phyloP scores from a whole-genome alignment of 768 basidiomycete genomes.

The Zangia roseola region DNA sequence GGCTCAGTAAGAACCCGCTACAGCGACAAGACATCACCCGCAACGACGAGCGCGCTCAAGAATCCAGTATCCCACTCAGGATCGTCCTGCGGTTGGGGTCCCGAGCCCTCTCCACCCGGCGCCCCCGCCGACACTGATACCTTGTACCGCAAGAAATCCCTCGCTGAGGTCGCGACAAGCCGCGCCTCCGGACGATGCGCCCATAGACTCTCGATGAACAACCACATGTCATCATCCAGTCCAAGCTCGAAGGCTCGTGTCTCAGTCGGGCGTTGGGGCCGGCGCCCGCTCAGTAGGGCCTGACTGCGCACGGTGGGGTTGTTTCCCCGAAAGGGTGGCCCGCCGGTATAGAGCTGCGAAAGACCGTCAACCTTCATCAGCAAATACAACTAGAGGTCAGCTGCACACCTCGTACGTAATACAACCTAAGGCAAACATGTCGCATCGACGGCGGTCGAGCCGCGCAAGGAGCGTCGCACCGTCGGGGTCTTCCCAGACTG shows the following conservation, averaged over 20 bases:
- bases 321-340: constrained; percentile 24
- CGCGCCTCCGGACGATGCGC: constrained; percentile 24
- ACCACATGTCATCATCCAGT: constrained; percentile 33
- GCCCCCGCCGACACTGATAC: not conserved
- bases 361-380: not conserved
- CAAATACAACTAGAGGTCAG: no score
- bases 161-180: constrained; percentile 23
- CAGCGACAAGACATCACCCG: constrained; percentile 15
- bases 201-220: constrained; percentile 31
- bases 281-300: constrained; percentile 10
- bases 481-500: constrained; percentile 5
- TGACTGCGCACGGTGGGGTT: constrained; percentile 16
- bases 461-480: constrained; percentile 9
- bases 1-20: not conserved
- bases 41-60: constrained; percentile 10
- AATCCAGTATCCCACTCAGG: constrained; percentile 27
- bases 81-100: constrained; percentile 8
- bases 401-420: constrained; percentile 33
- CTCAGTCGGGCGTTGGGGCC: constrained; percentile 20
- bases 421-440: constrained; percentile 37
- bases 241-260: constrained; percentile 14
- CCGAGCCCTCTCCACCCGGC: not conserved
- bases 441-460: constrained; percentile 29
- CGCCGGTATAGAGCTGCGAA: constrained; percentile 28
- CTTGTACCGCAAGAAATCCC: constrained; percentile 22